A percentile compares a stretch with the other conserved stretches of the same genome.
These are phyloP conservation scores for Omphalotus olearius DNA, from an alignment of 1,284 basidiomycete species.

Conservation along the genomic window DNA sequence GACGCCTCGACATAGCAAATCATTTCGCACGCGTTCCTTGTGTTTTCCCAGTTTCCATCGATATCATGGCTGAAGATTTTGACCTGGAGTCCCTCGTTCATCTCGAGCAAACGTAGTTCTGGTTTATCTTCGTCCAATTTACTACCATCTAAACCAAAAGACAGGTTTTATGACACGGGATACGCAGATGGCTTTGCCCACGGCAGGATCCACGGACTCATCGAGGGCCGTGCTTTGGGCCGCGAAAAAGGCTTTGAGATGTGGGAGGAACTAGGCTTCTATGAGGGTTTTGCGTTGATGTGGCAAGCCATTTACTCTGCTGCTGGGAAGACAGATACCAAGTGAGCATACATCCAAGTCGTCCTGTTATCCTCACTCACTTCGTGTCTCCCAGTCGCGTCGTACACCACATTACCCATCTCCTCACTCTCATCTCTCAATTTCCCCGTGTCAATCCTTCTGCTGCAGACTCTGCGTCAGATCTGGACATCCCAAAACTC, in stretches of 20 bases:
- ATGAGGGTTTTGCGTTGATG: constrained; percentile 77
- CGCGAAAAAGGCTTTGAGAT: constrained; percentile 91
- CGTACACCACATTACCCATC: constrained; percentile 57
- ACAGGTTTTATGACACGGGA: constrained; percentile 79
- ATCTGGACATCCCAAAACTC: constrained; percentile 71
- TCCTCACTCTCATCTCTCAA: constrained; percentile 67
- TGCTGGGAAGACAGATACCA: constrained; percentile 32
- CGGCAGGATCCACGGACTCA: constrained; percentile 85
- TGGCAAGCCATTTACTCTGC: constrained; percentile 54
- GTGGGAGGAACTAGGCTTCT: constrained; percentile 96
- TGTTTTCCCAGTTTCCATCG: no score
- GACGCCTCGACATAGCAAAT: no score
- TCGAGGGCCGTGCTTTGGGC: constrained; percentile 90
- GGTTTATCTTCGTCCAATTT: constrained; percentile 17
- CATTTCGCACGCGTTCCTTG: no score
- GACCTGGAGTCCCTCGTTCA: constrained; percentile 67
- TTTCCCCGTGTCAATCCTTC: constrained; percentile 80
- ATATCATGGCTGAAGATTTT: constrained; percentile 34
- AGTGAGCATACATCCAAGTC: constrained; percentile 27
- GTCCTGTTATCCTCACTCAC: neutral
- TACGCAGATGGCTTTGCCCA: constrained; percentile 78
- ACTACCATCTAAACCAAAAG: neutral
- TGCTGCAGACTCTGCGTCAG: constrained; percentile 29
- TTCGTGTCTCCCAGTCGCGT: constrained; percentile 43
- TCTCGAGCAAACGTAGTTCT: constrained; percentile 74